These are phyloP conservation scores for Penicillium sp. DNA, from an alignment of 2,329 filamentous ascomycete species.

Conservation along the genomic window DNA sequence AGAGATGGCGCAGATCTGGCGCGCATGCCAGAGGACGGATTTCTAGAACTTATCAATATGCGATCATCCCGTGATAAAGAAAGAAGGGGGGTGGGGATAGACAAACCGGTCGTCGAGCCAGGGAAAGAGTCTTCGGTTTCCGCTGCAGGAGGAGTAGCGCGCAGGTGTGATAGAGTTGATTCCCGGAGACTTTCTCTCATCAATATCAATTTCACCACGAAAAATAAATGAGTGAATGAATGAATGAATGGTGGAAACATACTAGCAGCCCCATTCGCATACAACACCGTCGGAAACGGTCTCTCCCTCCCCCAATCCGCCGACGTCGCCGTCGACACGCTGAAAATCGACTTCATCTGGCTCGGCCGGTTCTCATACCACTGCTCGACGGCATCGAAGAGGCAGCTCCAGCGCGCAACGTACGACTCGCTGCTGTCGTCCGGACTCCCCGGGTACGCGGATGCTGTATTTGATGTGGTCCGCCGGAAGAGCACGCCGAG, in stretches of 20 bases:
- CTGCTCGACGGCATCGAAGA: slow-evolving; percentile 48
- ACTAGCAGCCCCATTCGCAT: slow-evolving; percentile 36
- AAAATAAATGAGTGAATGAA: too few relatives aligned
- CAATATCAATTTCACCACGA: background rate
- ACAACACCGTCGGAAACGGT: slow-evolving; percentile 33
- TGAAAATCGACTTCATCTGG: slow-evolving; percentile 36
- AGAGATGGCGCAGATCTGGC: slow-evolving; percentile 54
- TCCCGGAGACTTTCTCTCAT: slow-evolving; percentile 36
- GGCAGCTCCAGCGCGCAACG: slow-evolving; percentile 42
- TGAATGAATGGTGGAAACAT: slow-evolving; percentile 6
- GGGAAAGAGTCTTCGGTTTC: slow-evolving; percentile 32
- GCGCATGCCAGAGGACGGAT: slow-evolving; percentile 54
- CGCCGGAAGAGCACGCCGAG: slow-evolving; percentile 44
- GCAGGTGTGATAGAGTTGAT: slow-evolving; percentile 41
- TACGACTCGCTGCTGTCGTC: slow-evolving; percentile 26
- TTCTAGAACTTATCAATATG: slow-evolving; percentile 25
- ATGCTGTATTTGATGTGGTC: slow-evolving; percentile 14
- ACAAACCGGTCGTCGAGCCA: slow-evolving; percentile 31
- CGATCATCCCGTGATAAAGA: background rate
- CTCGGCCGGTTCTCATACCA: slow-evolving; percentile 45
- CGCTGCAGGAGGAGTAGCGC: slow-evolving; percentile 37
- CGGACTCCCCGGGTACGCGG: slow-evolving; percentile 24
- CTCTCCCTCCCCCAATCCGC: slow-evolving; percentile 16
- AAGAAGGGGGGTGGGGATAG: background rate
- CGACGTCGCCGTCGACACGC: slow-evolving; percentile 21